Conservation (phyloP, 139 green algal species). For the Pedinophyceae sp. region DNA sequence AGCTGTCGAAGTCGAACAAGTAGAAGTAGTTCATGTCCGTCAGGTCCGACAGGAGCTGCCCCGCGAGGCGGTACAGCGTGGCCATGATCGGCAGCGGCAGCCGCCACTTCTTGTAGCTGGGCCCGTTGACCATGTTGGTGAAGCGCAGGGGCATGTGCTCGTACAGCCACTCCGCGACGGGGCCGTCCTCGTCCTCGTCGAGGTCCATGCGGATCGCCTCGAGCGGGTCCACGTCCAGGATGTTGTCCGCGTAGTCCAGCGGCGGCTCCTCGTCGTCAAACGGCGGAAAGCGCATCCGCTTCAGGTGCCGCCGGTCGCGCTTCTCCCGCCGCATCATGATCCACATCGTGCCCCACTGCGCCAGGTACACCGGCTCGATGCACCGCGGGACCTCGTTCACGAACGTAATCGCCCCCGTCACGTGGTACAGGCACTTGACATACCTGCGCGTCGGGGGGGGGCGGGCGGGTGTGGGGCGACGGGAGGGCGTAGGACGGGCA, state of each 20-base stretch:
- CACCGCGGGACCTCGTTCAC: constrained; percentile 94
- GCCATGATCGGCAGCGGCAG: constrained; percentile 90
- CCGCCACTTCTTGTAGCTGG: constrained; percentile 83
- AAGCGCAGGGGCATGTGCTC: constrained; percentile 81
- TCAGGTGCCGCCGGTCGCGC: constrained; percentile 96
- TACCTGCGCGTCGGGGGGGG: constrained; percentile 51
- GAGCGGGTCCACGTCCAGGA: constrained; percentile 89
- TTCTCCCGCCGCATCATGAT: constrained; percentile 99
- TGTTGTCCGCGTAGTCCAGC: constrained; percentile 96
- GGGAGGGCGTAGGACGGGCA: not conserved
- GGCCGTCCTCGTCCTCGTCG: constrained; percentile 80
- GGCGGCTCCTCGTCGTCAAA: constrained; percentile 99
- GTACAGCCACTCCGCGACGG: constrained; percentile 88
- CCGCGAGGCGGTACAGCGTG: constrained; percentile 58
- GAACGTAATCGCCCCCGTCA: constrained; percentile 98
- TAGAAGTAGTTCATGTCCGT: constrained; percentile 99
- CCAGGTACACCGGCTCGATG: constrained; percentile 93
- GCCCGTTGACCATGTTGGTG: constrained; percentile 81
- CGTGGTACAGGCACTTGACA: constrained; percentile 94
- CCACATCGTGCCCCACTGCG: constrained; percentile 98
- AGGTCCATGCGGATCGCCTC: constrained; percentile 97
- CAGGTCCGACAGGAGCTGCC: constrained; percentile 91
- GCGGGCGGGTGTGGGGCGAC: too few species aligned
- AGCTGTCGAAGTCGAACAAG: constrained; percentile 81
- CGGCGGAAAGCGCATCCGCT: constrained; percentile 98